Conservation (phyloP, 2,329 filamentous ascomycete species). For the Macroventuria anomochaeta region DNA sequence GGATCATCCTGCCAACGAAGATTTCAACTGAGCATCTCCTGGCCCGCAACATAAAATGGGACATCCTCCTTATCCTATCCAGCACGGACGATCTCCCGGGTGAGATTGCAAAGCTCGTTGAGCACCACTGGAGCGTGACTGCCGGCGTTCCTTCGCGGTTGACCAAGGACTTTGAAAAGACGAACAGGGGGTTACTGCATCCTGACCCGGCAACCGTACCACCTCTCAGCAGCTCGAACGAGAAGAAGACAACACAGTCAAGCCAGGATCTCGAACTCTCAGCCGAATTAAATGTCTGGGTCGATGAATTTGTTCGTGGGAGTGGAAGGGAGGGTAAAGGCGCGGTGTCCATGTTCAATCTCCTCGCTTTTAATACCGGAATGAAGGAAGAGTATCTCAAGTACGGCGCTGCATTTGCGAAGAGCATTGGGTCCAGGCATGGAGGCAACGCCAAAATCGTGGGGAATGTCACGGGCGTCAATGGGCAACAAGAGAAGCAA, state of each 20-base stretch:
- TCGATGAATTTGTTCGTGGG: slow-evolving; percentile 44
- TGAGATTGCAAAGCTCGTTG: slow-evolving; percentile 29
- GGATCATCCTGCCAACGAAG: slow-evolving; percentile 57
- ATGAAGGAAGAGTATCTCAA: slow-evolving; percentile 62
- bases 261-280: slow-evolving; percentile 63
- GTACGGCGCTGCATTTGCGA: slow-evolving; percentile 63
- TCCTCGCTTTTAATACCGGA: slow-evolving; percentile 63
- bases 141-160: slow-evolving; percentile 56
- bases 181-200: slow-evolving; percentile 50
- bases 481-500: slow-evolving; percentile 5
- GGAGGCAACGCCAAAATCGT: slow-evolving; percentile 68
- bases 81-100: slow-evolving; percentile 34
- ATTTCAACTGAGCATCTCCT: slow-evolving; percentile 54
- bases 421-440: slow-evolving; percentile 58
- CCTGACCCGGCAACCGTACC: slow-evolving; percentile 46
- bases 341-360: slow-evolving; percentile 69
- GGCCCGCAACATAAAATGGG: slow-evolving; percentile 52
- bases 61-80: slow-evolving; percentile 56
- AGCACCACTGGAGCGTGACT: slow-evolving; percentile 46
- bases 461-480: slow-evolving; percentile 55
- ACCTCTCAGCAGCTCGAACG: slow-evolving; percentile 39
- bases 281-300: slow-evolving; percentile 59
- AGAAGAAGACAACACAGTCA: slow-evolving; percentile 33
- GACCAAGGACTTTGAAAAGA: slow-evolving; percentile 45
- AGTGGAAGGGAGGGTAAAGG: slow-evolving; percentile 35